Evolutionary conservation across 352 stramenopile species (phyloP).

Genomic region (Globisporangium echinulatum): DNA sequence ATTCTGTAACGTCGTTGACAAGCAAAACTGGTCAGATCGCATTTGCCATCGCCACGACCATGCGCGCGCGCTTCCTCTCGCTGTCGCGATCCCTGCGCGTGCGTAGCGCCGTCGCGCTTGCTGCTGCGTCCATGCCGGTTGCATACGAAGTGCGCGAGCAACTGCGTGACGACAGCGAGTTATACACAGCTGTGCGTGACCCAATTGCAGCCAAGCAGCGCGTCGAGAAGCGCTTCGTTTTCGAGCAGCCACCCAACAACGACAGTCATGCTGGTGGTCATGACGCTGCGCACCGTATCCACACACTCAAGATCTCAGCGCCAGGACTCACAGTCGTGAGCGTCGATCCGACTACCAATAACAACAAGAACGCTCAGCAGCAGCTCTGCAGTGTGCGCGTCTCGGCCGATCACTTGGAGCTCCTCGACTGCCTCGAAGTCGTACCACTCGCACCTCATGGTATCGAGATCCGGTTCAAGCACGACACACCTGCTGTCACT

Average conservation of each 20-base stretch:
- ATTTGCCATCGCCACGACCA: too few relatives aligned
- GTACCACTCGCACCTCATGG: slow-evolving; percentile 6
- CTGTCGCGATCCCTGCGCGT: not conserved
- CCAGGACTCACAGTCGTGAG: slow-evolving; percentile 8
- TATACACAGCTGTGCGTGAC: not conserved
- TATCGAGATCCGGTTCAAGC: slow-evolving; percentile 11
- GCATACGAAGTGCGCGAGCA: slow-evolving; percentile 5
- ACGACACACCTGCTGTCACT: not conserved
- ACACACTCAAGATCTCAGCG: slow-evolving; percentile 5
- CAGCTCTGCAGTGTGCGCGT: slow-evolving; percentile 7
- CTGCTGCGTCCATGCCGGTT: not conserved
- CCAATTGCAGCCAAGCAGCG: slow-evolving; percentile 5
- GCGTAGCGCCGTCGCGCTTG: not conserved
- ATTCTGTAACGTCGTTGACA: too few relatives aligned
- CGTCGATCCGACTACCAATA: not conserved
- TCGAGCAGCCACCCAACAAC: not conserved
- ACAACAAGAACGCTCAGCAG: not conserved
- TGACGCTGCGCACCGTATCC: not conserved
- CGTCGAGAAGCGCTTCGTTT: slow-evolving; percentile 6
- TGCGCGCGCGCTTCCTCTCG: too few relatives aligned
- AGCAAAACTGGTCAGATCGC: too few relatives aligned
- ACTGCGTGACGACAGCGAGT: not conserved
- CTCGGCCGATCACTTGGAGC: not conserved
- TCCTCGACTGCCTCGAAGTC: slow-evolving; percentile 12
- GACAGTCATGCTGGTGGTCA: too few relatives aligned